These are phyloP conservation scores for Stylonectria norvegica DNA, from an alignment of 2,329 filamentous ascomycete species.

Conservation along the genomic window DNA sequence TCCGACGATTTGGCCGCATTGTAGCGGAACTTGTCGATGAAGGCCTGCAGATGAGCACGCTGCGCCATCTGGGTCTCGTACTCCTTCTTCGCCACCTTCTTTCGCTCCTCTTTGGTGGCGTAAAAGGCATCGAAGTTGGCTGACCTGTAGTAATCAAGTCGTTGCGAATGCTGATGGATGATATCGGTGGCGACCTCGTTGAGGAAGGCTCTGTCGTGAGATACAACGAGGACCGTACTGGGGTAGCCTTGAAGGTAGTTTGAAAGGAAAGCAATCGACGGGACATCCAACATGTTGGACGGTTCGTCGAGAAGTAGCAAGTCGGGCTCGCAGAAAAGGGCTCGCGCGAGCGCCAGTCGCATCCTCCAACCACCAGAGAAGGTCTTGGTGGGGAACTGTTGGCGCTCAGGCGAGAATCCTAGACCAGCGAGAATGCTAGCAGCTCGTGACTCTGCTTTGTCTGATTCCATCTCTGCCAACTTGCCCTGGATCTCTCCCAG, in stretches of 20 bases:
- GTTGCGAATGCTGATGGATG: slow-evolving; percentile 94
- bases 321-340: slow-evolving; percentile 96
- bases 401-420: slow-evolving; percentile 89
- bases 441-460: slow-evolving; percentile 93
- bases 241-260: slow-evolving; percentile 94
- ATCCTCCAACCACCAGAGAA: slow-evolving; percentile 99
- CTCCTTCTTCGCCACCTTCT: slow-evolving; percentile 93
- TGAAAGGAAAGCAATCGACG: slow-evolving; percentile 97
- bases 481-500: slow-evolving; percentile 89
- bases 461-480: slow-evolving; percentile 96
- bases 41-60: slow-evolving; percentile 89
- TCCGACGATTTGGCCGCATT: slow-evolving; percentile 98
- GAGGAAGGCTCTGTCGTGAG: slow-evolving; percentile 97
- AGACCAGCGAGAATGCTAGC: slow-evolving; percentile 96
- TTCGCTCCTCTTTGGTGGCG: slow-evolving; percentile 91
- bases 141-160: slow-evolving; percentile 97
- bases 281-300: slow-evolving; percentile 99
- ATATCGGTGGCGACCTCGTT: slow-evolving; percentile 99
- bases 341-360: slow-evolving; percentile 90
- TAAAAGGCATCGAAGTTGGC: slow-evolving; percentile 98
- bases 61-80: slow-evolving; percentile 98
- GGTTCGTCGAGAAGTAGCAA: slow-evolving; percentile 95
- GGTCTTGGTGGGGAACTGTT: slow-evolving; percentile 90
- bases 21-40: slow-evolving; percentile 99
- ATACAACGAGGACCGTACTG: slow-evolving; percentile 92